phyloP scores from a whole-genome alignment of 1,284 basidiomycete genomes.

The Trichosporon asahii region DNA sequence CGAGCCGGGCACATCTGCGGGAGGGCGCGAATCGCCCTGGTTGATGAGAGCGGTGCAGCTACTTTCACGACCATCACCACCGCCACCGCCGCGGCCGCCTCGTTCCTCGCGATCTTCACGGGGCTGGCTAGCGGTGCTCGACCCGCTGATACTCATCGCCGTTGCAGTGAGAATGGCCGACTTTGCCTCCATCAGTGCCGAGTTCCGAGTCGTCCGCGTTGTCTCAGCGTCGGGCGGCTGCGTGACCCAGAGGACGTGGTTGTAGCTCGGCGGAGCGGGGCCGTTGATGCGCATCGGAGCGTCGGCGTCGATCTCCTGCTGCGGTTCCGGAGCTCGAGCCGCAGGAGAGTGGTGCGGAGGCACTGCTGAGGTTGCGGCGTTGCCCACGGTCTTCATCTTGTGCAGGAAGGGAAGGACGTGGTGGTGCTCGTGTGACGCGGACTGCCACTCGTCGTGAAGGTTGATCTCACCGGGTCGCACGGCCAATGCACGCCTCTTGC shows the following conservation, averaged over 20 bases:
- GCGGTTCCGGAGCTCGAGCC: background rate
- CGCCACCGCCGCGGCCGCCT: too few species aligned
- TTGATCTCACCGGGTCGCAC: background rate
- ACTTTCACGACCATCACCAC: too few species aligned
- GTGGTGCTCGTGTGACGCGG: background rate
- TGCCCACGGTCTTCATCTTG: background rate
- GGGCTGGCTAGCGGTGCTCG: background rate
- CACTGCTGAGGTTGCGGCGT: background rate
- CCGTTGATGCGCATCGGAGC: background rate
- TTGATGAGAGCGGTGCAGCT: too few species aligned
- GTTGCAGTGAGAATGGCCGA: background rate
- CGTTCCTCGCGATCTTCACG: too few species aligned
- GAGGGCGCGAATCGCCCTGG: too few species aligned
- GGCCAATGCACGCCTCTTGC: background rate
- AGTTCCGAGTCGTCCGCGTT: background rate
- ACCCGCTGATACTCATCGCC: background rate
- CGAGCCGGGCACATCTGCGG: too few species aligned
- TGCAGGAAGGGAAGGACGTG: background rate
- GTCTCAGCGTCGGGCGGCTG: background rate
- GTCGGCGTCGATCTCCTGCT: background rate
- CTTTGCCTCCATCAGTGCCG: background rate
- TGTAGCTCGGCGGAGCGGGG: background rate
- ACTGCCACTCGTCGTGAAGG: background rate
- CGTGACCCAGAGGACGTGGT: background rate
- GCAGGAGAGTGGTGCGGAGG: background rate